phyloP scores from a whole-genome alignment of 2,329 filamentous ascomycete species.

The Ceratocystis variospora region DNA sequence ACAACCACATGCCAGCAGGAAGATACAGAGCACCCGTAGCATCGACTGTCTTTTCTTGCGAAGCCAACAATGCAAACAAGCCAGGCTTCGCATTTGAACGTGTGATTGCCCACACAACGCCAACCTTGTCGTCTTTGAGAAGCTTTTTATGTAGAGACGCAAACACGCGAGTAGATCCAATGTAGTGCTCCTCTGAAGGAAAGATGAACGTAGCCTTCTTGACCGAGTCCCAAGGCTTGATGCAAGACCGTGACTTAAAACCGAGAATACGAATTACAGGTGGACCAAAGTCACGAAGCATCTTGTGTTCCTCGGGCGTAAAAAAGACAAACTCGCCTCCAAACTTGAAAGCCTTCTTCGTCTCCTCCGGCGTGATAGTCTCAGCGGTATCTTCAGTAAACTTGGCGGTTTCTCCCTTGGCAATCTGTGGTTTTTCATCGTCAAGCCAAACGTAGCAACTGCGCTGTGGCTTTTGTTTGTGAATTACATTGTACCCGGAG shows the following conservation, averaged over 20 bases:
- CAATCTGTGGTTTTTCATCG: constrained; percentile 75
- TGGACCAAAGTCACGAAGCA: constrained; percentile 65
- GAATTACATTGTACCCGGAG: constrained; percentile 82
- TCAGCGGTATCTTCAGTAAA: constrained; percentile 65
- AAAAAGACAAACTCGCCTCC: constrained; percentile 84
- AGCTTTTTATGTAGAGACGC: constrained; percentile 82
- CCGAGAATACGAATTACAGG: constrained; percentile 80
- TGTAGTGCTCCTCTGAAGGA: constrained; percentile 75
- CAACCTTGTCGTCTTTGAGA: constrained; percentile 64
- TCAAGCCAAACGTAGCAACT: constrained; percentile 80
- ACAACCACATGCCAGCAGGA: constrained; percentile 77
- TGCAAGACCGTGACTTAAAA: constrained; percentile 66
- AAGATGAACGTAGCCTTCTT: constrained; percentile 88
- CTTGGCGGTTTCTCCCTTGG: constrained; percentile 55
- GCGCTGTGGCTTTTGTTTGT: constrained; percentile 65
- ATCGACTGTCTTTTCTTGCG: constrained; percentile 50
- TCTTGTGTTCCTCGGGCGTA: constrained; percentile 65
- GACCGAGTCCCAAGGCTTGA: constrained; percentile 73
- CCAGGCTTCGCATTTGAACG: constrained; percentile 66
- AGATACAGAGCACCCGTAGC: constrained; percentile 53
- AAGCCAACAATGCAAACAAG: constrained; percentile 70
- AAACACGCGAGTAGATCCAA: constrained; percentile 88
- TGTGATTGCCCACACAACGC: constrained; percentile 77
- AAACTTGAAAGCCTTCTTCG: constrained; percentile 91
- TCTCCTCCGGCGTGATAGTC: constrained; percentile 64